phyloP scores from a whole-genome alignment of 345 rosid genomes.

The Linum tenue region DNA sequence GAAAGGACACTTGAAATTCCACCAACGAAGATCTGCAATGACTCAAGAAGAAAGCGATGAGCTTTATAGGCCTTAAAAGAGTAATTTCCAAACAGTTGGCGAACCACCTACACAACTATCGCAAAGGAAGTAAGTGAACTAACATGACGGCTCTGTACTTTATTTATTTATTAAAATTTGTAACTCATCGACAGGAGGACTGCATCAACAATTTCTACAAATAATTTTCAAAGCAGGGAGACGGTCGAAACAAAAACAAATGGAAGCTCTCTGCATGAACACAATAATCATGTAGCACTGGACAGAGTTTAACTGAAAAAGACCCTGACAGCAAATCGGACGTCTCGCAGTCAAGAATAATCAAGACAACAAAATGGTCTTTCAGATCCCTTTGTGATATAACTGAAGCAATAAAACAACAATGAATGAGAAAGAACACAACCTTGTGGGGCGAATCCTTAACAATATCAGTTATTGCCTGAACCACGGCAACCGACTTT shows the following conservation, averaged over 20 bases:
- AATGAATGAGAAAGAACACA: conserved; percentile 1
- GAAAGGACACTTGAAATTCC: conserved; percentile 68
- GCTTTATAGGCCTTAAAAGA: not conserved
- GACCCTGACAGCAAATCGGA: too few relatives aligned
- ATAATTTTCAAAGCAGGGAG: not conserved
- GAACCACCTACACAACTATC: not conserved
- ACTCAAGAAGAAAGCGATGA: conserved; percentile 7
- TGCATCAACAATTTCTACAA: not conserved
- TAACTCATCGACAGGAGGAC: not conserved
- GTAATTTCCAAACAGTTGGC: not conserved
- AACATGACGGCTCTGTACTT: too few relatives aligned
- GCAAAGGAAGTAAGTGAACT: not conserved
- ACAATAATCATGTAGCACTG: not conserved
- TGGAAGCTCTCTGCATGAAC: not conserved
- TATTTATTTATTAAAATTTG: too few relatives aligned
- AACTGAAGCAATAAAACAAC: not conserved
- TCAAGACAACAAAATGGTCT: too few relatives aligned
- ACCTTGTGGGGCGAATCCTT: conserved; percentile 77
- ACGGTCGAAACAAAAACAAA: not conserved
- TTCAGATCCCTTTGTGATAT: not conserved
- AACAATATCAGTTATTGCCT: conserved; percentile 36
- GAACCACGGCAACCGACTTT: conserved; percentile 37
- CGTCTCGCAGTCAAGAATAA: not conserved
- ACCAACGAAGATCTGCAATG: conserved; percentile 77
- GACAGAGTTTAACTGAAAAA: not conserved